Evolutionary conservation across 176 grass and related monocot genomes (phyloP).

Genomic region (Carex pumila): DNA sequence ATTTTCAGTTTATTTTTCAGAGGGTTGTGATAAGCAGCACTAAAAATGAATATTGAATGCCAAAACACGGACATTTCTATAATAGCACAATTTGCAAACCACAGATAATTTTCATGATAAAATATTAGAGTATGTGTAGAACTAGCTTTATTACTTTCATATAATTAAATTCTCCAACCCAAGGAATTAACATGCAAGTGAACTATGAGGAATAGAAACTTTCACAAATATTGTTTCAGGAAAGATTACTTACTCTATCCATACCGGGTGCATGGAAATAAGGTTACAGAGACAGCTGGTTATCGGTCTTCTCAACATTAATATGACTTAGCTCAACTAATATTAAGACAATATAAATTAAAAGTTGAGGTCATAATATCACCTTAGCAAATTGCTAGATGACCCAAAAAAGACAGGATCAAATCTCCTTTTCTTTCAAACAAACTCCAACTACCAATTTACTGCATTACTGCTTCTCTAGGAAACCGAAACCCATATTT

Average conservation of each 20-base stretch:
- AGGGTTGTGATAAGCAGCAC: background rate
- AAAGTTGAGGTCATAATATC: background rate
- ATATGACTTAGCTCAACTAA: background rate
- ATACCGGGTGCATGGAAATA: too few species aligned
- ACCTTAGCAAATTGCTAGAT: background rate
- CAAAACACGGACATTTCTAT: background rate
- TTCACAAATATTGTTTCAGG: too few species aligned
- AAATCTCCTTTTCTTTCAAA: background rate
- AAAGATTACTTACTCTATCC: too few species aligned
- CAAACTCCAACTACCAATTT: background rate
- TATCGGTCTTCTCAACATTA: background rate
- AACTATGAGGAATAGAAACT: too few species aligned
- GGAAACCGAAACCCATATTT: constrained; percentile 30
- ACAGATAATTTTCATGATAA: background rate
- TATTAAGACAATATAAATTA: background rate
- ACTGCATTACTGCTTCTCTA: constrained; percentile 14
- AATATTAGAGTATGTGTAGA: background rate
- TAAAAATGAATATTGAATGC: background rate
- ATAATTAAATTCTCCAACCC: background rate
- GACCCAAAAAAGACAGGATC: background rate
- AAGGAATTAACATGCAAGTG: too few species aligned
- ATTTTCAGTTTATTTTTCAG: background rate
- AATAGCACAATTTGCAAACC: background rate
- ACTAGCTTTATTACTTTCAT: background rate
- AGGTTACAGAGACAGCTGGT: too few species aligned